Percentiles rank a stretch among this genome's conserved stretches.
phyloP scores from a whole-genome alignment of 108 stramenopile genomes.

The Cyclotella baltica region DNA sequence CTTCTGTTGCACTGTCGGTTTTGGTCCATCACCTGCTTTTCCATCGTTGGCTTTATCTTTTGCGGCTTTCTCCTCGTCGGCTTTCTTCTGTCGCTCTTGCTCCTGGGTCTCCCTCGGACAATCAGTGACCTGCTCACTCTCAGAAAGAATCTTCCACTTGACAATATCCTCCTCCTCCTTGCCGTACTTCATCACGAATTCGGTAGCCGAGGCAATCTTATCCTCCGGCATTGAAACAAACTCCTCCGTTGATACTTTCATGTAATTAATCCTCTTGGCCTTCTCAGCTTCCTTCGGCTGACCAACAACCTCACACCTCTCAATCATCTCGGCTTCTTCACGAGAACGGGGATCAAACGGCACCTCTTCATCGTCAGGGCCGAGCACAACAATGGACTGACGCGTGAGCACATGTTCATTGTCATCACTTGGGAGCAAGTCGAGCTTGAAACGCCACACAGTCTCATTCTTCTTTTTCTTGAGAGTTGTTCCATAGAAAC shows the following conservation, averaged over 20 bases:
- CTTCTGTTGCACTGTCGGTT: too few species aligned
- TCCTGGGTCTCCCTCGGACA: neutral
- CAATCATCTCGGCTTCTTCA: neutral
- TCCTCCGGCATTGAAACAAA: neutral
- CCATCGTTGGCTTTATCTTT: too few species aligned
- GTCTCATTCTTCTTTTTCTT: too few species aligned
- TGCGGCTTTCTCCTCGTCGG: too few species aligned
- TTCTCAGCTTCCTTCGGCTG: neutral
- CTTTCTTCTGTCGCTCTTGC: neutral
- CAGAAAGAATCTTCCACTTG: constrained; percentile 3
- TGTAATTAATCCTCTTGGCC: neutral
- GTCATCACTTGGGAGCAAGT: neutral
- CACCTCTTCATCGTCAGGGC: neutral
- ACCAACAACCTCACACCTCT: neutral
- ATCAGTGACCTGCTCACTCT: neutral
- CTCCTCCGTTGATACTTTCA: neutral
- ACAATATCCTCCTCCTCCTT: constrained; percentile 8
- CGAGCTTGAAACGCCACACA: too few species aligned
- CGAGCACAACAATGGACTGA: neutral
- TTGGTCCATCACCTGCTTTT: too few species aligned
- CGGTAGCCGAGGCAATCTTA: neutral
- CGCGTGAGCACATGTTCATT: neutral
- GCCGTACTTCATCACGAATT: neutral
- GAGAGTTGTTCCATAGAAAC: too few species aligned
- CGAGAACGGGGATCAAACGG: neutral